Percentiles rank a stretch among this genome's conserved stretches.
These are phyloP conservation scores for Stachybotrys chlorohalonatus DNA, from an alignment of 2,329 filamentous ascomycete species.

Conservation along the genomic window DNA sequence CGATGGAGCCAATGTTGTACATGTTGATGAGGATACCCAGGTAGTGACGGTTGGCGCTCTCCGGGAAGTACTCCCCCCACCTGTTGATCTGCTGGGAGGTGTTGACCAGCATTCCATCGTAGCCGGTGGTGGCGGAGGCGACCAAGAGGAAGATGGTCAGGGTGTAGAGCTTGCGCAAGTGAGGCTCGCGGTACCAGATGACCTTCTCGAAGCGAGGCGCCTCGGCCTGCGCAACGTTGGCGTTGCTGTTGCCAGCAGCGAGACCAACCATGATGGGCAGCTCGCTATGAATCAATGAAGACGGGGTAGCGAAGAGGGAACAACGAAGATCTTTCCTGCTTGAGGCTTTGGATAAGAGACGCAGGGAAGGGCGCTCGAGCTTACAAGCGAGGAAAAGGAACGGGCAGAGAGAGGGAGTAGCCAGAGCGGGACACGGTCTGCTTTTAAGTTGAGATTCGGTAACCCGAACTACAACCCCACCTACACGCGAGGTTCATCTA, in stretches of 20 bases:
- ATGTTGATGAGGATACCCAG: conserved; percentile 42
- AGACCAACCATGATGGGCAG: conserved; percentile 3
- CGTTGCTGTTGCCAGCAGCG: conserved; percentile 10
- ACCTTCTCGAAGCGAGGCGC: conserved; percentile 44
- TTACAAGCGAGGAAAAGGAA: background rate
- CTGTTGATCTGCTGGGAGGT: conserved; percentile 47
- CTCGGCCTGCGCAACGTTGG: conserved; percentile 27
- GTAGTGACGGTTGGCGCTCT: conserved; percentile 26
- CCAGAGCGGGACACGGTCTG: background rate
- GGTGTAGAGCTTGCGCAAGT: conserved; percentile 46
- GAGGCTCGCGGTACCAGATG: conserved; percentile 46
- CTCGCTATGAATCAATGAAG: background rate
- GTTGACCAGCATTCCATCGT: conserved; percentile 53
- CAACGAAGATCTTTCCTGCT: background rate
- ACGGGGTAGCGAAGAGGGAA: background rate
- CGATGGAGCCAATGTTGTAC: conserved; percentile 41
- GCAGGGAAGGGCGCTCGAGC: background rate
- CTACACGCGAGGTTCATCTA: background rate
- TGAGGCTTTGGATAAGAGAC: background rate
- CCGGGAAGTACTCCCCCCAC: conserved; percentile 43
- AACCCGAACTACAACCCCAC: background rate
- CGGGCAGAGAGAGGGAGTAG: background rate
- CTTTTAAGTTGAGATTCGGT: background rate
- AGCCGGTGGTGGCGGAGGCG: conserved; percentile 52
- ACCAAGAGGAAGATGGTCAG: conserved; percentile 45